Conservation (phyloP, 208 protist species). For the Vickermania ingenoplastis region DNA sequence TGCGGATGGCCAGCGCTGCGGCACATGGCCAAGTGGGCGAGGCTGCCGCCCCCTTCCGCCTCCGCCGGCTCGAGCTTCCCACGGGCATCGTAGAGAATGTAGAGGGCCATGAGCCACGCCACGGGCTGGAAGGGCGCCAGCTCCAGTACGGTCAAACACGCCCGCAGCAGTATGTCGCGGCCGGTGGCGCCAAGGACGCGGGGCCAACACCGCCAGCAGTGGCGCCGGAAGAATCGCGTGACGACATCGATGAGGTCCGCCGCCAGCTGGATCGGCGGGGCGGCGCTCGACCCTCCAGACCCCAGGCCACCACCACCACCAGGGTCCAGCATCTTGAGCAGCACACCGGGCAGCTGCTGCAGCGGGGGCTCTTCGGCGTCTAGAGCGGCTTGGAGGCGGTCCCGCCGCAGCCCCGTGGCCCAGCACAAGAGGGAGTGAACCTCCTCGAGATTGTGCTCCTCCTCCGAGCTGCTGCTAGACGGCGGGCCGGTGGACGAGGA, state of each 20-base stretch:
- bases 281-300: neutral
- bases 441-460: neutral
- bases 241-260: neutral
- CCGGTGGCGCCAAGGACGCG: neutral
- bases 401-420: neutral
- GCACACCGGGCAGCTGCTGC: neutral
- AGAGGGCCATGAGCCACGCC: conserved; percentile 27
- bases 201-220: neutral
- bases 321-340: neutral
- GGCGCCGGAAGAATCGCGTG: neutral
- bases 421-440: neutral
- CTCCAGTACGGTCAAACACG: conserved; percentile 39
- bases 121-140: conserved; percentile 32
- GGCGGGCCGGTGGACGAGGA: neutral
- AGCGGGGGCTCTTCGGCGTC: neutral
- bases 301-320: too few relatives aligned
- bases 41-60: neutral
- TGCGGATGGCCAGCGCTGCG: neutral
- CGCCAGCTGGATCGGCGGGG: neutral
- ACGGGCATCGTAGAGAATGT: conserved; percentile 12
- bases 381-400: neutral
- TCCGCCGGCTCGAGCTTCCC: neutral
- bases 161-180: conserved; percentile 47
- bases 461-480: neutral
- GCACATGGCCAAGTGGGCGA: neutral